Percentiles rank a stretch among this genome's conserved stretches.
Conservation (phyloP, 2,329 filamentous ascomycete genomes). For the Neofusicoccum cordaticola region DNA sequence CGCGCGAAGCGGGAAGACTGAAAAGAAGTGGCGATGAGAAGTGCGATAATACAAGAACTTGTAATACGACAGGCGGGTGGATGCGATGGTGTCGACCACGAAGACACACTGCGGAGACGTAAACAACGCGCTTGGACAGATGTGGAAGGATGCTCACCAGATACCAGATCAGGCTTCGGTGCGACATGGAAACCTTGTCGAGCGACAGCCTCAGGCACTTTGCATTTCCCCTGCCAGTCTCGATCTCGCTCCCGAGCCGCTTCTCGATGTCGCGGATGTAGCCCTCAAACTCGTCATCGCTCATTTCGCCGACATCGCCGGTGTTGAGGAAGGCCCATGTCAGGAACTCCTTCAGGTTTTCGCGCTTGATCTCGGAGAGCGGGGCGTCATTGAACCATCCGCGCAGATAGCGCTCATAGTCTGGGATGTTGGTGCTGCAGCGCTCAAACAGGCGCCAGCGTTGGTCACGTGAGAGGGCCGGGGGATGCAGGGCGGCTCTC, state of each 20-base stretch:
- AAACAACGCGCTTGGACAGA: neutral
- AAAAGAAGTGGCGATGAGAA: slow-evolving; percentile 41
- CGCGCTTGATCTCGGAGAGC: slow-evolving; percentile 56
- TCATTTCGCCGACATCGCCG: slow-evolving; percentile 37
- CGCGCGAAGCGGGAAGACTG: slow-evolving; percentile 59
- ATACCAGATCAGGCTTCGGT: slow-evolving; percentile 66
- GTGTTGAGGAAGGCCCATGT: slow-evolving; percentile 66
- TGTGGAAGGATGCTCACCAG: slow-evolving; percentile 40
- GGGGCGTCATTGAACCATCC: slow-evolving; percentile 66
- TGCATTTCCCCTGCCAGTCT: slow-evolving; percentile 55
- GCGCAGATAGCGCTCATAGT: slow-evolving; percentile 56
- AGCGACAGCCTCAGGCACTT: slow-evolving; percentile 62
- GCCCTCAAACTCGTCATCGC: slow-evolving; percentile 54
- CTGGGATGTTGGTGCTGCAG: slow-evolving; percentile 55
- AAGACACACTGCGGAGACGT: slow-evolving; percentile 41
- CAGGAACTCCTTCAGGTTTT: slow-evolving; percentile 67
- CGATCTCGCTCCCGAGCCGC: slow-evolving; percentile 51
- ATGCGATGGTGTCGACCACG: slow-evolving; percentile 50
- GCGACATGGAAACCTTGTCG: slow-evolving; percentile 60
- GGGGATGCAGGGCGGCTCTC: slow-evolving; percentile 50
- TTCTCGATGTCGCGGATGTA: slow-evolving; percentile 56
- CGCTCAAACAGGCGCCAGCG: slow-evolving; percentile 57
- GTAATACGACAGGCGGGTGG: slow-evolving; percentile 43
- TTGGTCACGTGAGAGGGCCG: slow-evolving; percentile 44
- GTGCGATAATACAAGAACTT: slow-evolving; percentile 55